Evolutionary conservation across 2,329 filamentous ascomycete genomes (phyloP).

Genomic region (Fusarium subtropicale): DNA sequence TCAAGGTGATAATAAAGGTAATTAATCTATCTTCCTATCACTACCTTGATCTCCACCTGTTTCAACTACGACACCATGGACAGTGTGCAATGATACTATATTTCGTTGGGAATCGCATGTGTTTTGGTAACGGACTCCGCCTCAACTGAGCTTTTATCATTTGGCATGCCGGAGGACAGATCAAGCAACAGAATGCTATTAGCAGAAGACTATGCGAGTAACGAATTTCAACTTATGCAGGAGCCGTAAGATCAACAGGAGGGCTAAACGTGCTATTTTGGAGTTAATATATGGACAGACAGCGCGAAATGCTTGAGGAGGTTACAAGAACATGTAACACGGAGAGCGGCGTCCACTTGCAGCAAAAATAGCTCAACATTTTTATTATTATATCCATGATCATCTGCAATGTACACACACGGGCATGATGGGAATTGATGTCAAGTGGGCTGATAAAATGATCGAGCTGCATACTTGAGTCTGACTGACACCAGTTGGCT

Average conservation of each 20-base stretch:
- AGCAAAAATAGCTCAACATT: neutral
- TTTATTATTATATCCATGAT: neutral
- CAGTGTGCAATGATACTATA: neutral
- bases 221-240: neutral
- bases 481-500: slow-evolving; percentile 14
- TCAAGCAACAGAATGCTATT: neutral
- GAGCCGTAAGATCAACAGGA: neutral
- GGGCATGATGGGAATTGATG: neutral
- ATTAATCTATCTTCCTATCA: neutral
- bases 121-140: neutral
- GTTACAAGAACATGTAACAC: neutral
- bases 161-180: neutral
- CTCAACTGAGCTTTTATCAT: neutral
- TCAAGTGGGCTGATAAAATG: neutral
- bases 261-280: neutral
- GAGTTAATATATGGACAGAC: neutral
- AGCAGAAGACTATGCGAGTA: neutral
- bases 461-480: neutral
- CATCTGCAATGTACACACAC: neutral
- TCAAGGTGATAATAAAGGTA: neutral
- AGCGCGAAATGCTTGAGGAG: neutral
- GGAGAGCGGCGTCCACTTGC: neutral
- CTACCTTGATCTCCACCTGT: neutral
- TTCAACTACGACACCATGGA: neutral
- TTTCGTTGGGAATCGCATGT: neutral